A percentile compares a stretch with the other conserved stretches of the same genome.
Evolutionary conservation across 441 rosid species (phyloP).

Genomic region (Codiaeum variegatum): DNA sequence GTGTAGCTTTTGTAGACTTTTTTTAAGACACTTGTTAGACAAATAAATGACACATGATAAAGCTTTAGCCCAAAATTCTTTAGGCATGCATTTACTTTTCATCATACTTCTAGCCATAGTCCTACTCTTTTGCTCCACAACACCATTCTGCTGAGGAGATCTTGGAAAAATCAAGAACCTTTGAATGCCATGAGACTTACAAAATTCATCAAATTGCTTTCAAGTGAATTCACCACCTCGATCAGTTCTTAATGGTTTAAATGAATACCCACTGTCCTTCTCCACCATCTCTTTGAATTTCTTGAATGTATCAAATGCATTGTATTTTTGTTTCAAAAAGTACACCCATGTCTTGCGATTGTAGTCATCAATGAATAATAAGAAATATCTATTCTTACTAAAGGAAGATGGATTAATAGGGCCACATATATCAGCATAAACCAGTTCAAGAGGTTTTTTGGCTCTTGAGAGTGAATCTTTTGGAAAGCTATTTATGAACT

Average conservation of each 20-base stretch:
- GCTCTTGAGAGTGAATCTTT: background rate
- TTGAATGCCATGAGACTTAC: background rate
- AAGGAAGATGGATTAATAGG: background rate
- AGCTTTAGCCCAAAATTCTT: background rate
- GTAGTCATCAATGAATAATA: background rate
- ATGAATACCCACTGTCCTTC: background rate
- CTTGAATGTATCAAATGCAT: background rate
- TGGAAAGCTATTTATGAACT: background rate
- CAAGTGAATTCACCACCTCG: background rate
- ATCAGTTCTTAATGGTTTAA: background rate
- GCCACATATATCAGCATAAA: background rate
- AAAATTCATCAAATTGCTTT: background rate
- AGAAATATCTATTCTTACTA: background rate
- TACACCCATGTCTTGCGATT: background rate
- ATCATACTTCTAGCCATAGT: background rate
- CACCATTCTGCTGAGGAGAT: background rate
- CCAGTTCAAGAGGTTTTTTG: background rate
- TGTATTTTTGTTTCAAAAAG: background rate
- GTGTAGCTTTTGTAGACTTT: background rate
- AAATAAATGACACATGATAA: background rate
- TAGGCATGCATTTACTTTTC: background rate
- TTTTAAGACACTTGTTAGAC: background rate
- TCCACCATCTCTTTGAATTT: background rate
- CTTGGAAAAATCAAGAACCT: background rate
- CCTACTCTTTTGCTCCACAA: background rate